These are phyloP conservation scores for Coccinonectria pachysandricola DNA, from an alignment of 2,329 filamentous ascomycete genomes.

Conservation along the genomic window DNA sequence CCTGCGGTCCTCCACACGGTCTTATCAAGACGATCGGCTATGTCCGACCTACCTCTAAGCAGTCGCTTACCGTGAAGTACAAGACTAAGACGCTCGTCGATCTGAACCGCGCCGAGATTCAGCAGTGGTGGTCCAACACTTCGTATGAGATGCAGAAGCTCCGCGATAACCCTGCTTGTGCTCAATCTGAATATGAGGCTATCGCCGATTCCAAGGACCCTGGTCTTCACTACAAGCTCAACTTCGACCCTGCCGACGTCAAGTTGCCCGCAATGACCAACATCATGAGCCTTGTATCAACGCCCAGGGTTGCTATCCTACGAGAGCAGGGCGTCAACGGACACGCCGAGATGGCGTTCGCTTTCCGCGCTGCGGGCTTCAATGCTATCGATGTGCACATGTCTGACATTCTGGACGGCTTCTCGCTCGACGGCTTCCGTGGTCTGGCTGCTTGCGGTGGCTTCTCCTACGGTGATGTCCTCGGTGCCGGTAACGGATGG, in stretches of 20 bases:
- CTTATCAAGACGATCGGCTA: slow-evolving; percentile 77
- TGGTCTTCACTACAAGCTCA: slow-evolving; percentile 75
- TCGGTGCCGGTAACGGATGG: slow-evolving; percentile 95
- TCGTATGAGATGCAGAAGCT: slow-evolving; percentile 86
- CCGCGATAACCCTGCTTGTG: slow-evolving; percentile 78
- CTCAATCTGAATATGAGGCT: slow-evolving; percentile 69
- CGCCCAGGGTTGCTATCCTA: slow-evolving; percentile 73
- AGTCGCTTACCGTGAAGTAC: slow-evolving; percentile 67
- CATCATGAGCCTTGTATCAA: slow-evolving; percentile 42
- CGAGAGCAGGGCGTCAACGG: slow-evolving; percentile 94
- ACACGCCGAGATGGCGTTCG: slow-evolving; percentile 95
- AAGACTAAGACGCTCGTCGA: slow-evolving; percentile 58
- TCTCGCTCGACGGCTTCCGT: slow-evolving; percentile 71
- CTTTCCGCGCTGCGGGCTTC: slow-evolving; percentile 85
- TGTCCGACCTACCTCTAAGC: slow-evolving; percentile 58
- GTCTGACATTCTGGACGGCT: slow-evolving; percentile 77
- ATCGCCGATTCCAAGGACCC: slow-evolving; percentile 68
- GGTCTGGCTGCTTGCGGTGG: slow-evolving; percentile 93
- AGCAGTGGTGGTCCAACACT: slow-evolving; percentile 80
- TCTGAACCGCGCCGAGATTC: slow-evolving; percentile 60
- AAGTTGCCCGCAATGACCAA: slow-evolving; percentile 50
- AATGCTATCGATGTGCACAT: slow-evolving; percentile 91
- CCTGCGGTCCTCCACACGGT: slow-evolving; percentile 72
- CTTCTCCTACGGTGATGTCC: slow-evolving; percentile 75
- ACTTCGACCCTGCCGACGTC: slow-evolving; percentile 68